Base-by-base conservation (phyloP, 345 rosid species). In the Brassica incana region DNA sequence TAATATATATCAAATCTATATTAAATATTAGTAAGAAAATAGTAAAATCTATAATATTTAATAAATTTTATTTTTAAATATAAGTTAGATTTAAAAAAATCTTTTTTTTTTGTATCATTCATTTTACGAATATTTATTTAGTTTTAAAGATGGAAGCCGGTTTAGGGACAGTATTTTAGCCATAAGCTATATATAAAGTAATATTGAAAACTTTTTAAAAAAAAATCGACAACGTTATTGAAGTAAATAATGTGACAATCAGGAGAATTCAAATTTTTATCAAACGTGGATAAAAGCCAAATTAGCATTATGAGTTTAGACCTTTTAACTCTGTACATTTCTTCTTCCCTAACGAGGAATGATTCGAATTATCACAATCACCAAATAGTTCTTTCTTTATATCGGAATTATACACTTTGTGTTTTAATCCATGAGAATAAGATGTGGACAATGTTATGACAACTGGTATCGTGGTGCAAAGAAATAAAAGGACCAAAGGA, bases 391-490 rank as follows among this genome's bases (percentile, higher is more conserved):
- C 0, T 20, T 48, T 75, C 20, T 9, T 33, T 35, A 2, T 25
- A 69, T 35, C 5, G 0, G 25, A n/a, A 12, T 30, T 33, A 20
- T 29, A 29, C 65, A 16, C 9, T 25, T 8, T 40, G 67, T 64
- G 54, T 52, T 54, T 30, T 20, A 32, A 40, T 64, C 67, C 62
- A 30, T 40, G 35, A 32, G 30, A 27, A 52, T 54, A 75, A 43
- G 20, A 69, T 80, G 80, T 80, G 80, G 80, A 7, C 80, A 70
- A 40, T 71, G 43, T 65, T 2, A 33, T 56, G 72, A 75, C 83
- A 80, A 58, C 68, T 38, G 48, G 72, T 65, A 38, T 52, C 15
- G 48, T 54, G 12, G 72, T 65, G 38, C 69, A 48, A 52, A 50
- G 61, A 65, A 35, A 67, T 35, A 54, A 58, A 67, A 67, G 43